Percentiles rank a stretch among this genome's conserved stretches.
phyloP scores from a whole-genome alignment of 371 early-diverging fungal genomes.

The Zychaea mexicana region DNA sequence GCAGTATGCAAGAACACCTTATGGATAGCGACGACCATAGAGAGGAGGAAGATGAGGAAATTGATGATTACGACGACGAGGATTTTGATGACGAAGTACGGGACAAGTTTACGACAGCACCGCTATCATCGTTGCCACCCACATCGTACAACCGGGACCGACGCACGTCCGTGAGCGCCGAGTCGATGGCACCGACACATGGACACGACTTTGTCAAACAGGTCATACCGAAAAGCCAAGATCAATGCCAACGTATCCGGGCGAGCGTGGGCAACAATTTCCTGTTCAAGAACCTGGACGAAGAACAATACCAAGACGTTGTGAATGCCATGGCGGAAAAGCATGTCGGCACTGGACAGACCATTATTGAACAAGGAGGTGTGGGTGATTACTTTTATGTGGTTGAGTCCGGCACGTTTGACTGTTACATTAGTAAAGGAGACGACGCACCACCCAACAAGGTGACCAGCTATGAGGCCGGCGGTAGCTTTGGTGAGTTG shows the following conservation, averaged over 20 bases:
- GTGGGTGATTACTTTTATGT: constrained; percentile 98
- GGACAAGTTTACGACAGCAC: constrained; percentile 15
- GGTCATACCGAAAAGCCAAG: constrained; percentile 85
- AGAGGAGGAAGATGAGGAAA: constrained; percentile 22
- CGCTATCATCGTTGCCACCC: constrained; percentile 11
- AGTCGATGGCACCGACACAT: constrained; percentile 92
- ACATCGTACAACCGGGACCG: constrained; percentile 72
- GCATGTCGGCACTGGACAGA: constrained; percentile 68
- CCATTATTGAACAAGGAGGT: constrained; percentile 94
- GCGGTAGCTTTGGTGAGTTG: constrained; percentile 85
- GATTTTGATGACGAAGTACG: constrained; percentile 21
- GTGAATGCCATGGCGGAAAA: constrained; percentile 97
- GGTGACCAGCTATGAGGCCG: constrained; percentile 65
- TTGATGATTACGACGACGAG: constrained; percentile 22
- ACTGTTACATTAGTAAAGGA: constrained; percentile 81
- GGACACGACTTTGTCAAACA: constrained; percentile 79
- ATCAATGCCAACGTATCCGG: constrained; percentile 84
- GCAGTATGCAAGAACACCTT: constrained; percentile 9
- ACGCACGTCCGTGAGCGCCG: constrained; percentile 95
- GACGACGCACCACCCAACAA: constrained; percentile 46
- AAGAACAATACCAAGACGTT: constrained; percentile 94
- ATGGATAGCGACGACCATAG: constrained; percentile 18
- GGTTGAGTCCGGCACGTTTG: constrained; percentile 94
- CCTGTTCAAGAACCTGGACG: constrained; percentile 91
- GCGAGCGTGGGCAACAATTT: constrained; percentile 86